These are phyloP conservation scores for Cystofilobasidium ferigula DNA, from an alignment of 768 basidiomycete genomes.

Conservation along the genomic window DNA sequence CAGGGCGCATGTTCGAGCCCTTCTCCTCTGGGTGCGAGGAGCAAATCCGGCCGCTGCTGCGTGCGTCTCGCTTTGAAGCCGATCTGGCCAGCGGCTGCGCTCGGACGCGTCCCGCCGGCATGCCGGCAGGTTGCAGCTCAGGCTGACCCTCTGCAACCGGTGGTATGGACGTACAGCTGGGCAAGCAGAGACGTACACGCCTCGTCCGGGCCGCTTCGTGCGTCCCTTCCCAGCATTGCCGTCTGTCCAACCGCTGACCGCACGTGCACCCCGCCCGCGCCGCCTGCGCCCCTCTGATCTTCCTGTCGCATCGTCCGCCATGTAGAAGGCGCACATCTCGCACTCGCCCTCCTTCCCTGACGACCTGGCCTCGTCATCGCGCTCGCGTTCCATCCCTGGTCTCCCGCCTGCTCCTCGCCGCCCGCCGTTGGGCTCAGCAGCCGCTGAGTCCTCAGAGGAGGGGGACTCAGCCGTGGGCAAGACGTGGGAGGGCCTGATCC, in stretches of 20 bases:
- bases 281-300: not conserved
- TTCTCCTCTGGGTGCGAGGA: not conserved
- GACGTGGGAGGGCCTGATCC: not conserved
- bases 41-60: not conserved
- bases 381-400: not conserved
- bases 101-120: too few species aligned
- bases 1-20: not conserved
- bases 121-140: not conserved
- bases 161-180: not conserved
- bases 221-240: too few species aligned
- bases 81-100: not conserved
- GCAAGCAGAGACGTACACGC: not conserved
- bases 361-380: not conserved
- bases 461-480: not conserved
- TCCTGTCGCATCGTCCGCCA: too few species aligned
- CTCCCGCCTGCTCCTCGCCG: not conserved
- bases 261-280: not conserved
- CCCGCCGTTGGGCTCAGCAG: too few species aligned
- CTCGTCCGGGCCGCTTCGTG: not conserved
- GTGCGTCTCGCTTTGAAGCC: not conserved
- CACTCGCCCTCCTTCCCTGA: slow-evolving; percentile 2
- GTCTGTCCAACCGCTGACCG: not conserved
- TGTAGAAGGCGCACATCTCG: slow-evolving; percentile 19
- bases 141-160: not conserved
- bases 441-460: slow-evolving; percentile 1